Conservation (phyloP, 352 stramenopile species). For the Globisporangium camurandrum region DNA sequence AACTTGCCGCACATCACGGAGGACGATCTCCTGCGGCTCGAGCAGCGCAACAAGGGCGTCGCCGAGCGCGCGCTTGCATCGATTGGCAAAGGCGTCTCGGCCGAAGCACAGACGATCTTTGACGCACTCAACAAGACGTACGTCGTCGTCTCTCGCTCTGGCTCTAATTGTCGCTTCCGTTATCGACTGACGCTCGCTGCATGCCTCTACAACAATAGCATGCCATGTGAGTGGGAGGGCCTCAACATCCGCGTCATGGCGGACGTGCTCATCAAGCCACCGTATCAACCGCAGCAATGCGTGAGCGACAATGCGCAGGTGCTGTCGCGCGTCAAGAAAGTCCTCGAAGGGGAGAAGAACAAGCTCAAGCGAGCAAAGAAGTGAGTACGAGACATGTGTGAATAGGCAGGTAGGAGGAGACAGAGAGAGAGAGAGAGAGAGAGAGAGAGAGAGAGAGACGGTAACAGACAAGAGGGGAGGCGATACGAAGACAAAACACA, state of each 20-base stretch:
- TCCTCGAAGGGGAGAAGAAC: constrained; percentile 72
- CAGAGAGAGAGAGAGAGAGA: background rate
- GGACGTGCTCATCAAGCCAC: constrained; percentile 78
- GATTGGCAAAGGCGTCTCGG: constrained; percentile 67
- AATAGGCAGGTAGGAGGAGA: background rate
- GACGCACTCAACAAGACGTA: constrained; percentile 88
- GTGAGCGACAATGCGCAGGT: constrained; percentile 64
- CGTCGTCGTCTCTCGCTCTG: too few relatives aligned
- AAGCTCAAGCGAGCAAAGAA: constrained; percentile 64
- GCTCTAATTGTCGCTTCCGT: too few relatives aligned
- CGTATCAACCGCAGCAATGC: constrained; percentile 77
- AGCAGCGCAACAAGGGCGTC: constrained; percentile 67
- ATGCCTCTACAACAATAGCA: too few relatives aligned
- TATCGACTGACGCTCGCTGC: background rate
- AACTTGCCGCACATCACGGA: constrained; percentile 49
- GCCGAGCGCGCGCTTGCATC: constrained; percentile 67
- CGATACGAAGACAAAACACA: too few relatives aligned
- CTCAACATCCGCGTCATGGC: constrained; percentile 80
- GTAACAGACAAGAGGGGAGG: too few relatives aligned
- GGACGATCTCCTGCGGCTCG: constrained; percentile 61
- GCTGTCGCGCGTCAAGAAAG: constrained; percentile 79
- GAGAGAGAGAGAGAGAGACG: background rate
- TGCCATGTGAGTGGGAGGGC: constrained; percentile 81
- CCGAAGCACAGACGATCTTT: constrained; percentile 74
- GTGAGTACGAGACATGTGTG: constrained; percentile 1